A percentile compares a stretch with the other conserved stretches of the same genome.
Evolutionary conservation across 2,329 filamentous ascomycete species (phyloP).

Genomic region (Escovopsis sp.): DNA sequence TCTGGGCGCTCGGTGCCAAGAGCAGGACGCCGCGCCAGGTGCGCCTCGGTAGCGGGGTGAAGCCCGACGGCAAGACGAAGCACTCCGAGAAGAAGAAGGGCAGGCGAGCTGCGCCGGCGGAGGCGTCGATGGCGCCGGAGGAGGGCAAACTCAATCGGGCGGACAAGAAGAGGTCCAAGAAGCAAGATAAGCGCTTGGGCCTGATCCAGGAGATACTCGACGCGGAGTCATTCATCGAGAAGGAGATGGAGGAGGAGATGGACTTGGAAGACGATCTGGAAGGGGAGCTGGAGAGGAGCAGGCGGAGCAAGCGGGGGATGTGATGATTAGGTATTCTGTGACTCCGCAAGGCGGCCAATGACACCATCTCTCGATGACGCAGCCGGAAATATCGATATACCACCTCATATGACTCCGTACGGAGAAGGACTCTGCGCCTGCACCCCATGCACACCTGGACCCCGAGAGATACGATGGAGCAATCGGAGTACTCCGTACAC

Average conservation of each 20-base stretch:
- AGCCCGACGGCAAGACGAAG: constrained; percentile 30
- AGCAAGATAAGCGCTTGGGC: constrained; percentile 23
- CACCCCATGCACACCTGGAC: too few relatives aligned
- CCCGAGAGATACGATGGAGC: too few relatives aligned
- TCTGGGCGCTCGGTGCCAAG: constrained; percentile 93
- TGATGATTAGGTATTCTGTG: too few relatives aligned
- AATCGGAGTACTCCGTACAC: too few relatives aligned
- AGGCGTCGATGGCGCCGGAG: constrained; percentile 20
- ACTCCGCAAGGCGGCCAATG: too few relatives aligned
- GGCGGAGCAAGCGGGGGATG: background rate
- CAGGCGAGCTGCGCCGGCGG: constrained; percentile 2
- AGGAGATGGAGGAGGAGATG: constrained; percentile 16
- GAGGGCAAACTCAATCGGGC: constrained; percentile 22
- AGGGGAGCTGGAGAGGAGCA: constrained; percentile 11
- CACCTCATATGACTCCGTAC: too few relatives aligned
- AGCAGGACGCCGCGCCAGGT: constrained; percentile 51
- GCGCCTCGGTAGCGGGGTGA: constrained; percentile 38
- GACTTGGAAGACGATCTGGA: constrained; percentile 15
- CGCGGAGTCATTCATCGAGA: constrained; percentile 19
- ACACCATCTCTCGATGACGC: too few relatives aligned
- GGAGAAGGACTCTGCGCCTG: too few relatives aligned
- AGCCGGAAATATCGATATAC: too few relatives aligned
- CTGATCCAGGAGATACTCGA: constrained; percentile 26
- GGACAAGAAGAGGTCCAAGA: constrained; percentile 20
- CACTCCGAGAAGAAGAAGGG: constrained; percentile 26